Conservation (phyloP, 2,329 filamentous ascomycete genomes). For the Furcasterigmium sp. region DNA sequence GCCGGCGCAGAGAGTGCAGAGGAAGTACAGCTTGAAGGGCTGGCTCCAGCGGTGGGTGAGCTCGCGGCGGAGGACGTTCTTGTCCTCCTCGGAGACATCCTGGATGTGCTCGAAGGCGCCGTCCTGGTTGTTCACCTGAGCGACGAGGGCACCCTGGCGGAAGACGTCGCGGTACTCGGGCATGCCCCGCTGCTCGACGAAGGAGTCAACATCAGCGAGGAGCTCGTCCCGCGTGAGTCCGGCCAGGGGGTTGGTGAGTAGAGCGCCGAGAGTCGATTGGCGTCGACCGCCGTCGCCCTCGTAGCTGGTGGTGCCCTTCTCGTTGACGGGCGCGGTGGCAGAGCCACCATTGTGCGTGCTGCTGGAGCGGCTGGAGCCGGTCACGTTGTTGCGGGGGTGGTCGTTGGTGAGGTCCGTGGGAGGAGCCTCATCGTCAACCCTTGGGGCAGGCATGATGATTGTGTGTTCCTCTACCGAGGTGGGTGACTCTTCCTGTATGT, state of each 20-base stretch:
- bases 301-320: conserved; percentile 1
- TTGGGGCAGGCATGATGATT: conserved; percentile 19
- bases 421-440: conserved; percentile 17
- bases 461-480: too few relatives aligned
- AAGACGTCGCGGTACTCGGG: conserved; percentile 36
- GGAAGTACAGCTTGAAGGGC: conserved; percentile 26
- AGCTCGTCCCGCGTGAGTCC: conserved; percentile 22
- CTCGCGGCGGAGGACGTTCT: conserved; percentile 19
- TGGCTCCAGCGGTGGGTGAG: conserved; percentile 23
- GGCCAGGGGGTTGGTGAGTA: conserved; percentile 22
- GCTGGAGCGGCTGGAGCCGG: conserved; percentile 8
- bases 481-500: conserved; percentile 2
- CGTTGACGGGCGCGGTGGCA: conserved; percentile 6
- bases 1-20: conserved; percentile 26
- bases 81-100: conserved; percentile 21
- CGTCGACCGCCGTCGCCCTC: neutral
- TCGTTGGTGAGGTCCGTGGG: conserved; percentile 3
- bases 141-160: conserved; percentile 45
- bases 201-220: conserved; percentile 27
- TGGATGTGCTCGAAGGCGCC: conserved; percentile 22
- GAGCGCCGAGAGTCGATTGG: conserved; percentile 17
- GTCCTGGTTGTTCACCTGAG: conserved; percentile 33
- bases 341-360: conserved; percentile 3
- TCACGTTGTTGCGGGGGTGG: neutral
- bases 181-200: conserved; percentile 27